Base-by-base conservation (phyloP, 805 yeast genomes). In the Kodamaea kaohsiungensis region DNA sequence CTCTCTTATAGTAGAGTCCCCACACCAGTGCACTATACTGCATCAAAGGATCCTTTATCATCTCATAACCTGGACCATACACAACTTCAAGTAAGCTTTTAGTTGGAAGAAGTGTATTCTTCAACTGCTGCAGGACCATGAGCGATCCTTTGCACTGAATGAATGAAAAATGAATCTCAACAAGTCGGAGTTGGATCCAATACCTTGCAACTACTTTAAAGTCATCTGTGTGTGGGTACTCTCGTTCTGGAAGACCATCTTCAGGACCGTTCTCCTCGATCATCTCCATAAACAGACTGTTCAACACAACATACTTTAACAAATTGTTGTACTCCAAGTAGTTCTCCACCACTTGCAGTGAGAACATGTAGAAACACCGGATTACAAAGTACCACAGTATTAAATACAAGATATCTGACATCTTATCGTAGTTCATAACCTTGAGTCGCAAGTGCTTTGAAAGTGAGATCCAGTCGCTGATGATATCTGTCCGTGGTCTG, bases 141-240 rank as follows among this genome's bases (percentile, higher is more conserved):
- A 68, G 59, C 8, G 68, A 59, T 1, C 70, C 70, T 46, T 65
- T 64, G 39, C 60, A 60, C 52, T 67, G 73, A 56, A 67, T 67
- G 53, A 62, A 68, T 17, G 69, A 57, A 25, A 56, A 58, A 30
- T 64, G 68, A 22, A 67, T 48, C 49, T 67, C 72, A n/a, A 65
- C 55, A n/a, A 64, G 48, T 42, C 71, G 53, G n/a, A 69, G 49
- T 51, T 66, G 65, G n/a, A 65, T 56, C 73, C 72, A 69, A 43
- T 58, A 61, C 27, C 60, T 56, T 2, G 65, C 59, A 5, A 65
- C 51, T 8, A 63, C 10, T 19, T 53, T 57, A 43, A 62, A 65
- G 49, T 61, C 67, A 12, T 18, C 56, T 6, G 52, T 37, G 1
- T 17, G 39, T 8, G 59, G 52, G 46, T 56, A 56, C 12, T 50